Evolutionary conservation across 345 rosid species (phyloP).

Genomic region (Linum trigynum): DNA sequence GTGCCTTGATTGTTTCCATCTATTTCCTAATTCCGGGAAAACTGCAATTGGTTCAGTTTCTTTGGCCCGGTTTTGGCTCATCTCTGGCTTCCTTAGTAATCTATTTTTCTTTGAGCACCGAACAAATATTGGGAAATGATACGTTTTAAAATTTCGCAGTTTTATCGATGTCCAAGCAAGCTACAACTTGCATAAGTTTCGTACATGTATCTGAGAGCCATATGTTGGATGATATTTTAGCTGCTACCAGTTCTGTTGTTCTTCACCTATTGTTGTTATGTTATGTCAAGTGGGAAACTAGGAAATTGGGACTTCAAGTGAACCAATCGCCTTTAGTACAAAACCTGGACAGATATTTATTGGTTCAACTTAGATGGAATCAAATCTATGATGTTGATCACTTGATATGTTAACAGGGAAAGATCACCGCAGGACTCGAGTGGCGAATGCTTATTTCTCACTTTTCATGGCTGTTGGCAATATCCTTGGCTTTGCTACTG

Average conservation of each 20-base stretch:
- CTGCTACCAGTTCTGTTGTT: background rate
- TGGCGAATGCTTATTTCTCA: conserved; percentile 91
- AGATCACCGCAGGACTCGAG: conserved; percentile 82
- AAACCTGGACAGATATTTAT: background rate
- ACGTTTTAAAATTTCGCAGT: background rate
- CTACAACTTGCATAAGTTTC: too few relatives aligned
- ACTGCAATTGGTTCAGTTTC: background rate
- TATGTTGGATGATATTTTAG: background rate
- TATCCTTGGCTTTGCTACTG: conserved; percentile 88
- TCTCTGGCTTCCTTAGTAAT: background rate
- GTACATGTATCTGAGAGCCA: too few relatives aligned
- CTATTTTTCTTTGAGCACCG: background rate
- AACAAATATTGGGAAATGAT: background rate
- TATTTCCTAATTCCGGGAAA: background rate
- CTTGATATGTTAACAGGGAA: conserved; percentile 39
- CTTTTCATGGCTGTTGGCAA: conserved; percentile 91
- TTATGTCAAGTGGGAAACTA: background rate
- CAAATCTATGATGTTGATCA: background rate
- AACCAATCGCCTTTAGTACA: background rate
- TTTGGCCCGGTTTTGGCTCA: background rate
- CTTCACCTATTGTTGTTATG: background rate
- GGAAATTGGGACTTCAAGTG: background rate
- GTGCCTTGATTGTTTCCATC: background rate
- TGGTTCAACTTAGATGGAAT: background rate
- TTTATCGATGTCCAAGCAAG: too few relatives aligned